Conservation (phyloP, 345 rosid genomes). For the Odontarrhena argentea region DNA sequence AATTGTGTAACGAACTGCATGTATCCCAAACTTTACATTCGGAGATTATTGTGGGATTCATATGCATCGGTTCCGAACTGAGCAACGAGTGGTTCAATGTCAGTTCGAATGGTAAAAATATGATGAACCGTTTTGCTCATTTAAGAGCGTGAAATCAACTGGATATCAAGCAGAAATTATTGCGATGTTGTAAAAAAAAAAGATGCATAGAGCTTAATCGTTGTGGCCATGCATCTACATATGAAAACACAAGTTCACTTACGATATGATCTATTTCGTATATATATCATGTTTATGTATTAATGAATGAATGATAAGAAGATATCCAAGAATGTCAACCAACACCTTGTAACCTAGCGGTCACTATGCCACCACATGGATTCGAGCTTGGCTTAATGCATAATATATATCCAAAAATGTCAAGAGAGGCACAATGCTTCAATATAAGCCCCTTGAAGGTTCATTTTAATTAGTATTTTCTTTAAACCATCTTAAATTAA, state of each 20-base stretch:
- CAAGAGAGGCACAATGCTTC: too few species aligned
- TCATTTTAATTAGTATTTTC: too few species aligned
- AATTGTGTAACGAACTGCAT: neutral
- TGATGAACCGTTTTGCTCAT: neutral
- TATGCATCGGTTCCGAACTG: neutral
- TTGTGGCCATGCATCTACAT: conserved; percentile 19
- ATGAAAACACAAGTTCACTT: neutral
- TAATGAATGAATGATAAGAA: too few species aligned
- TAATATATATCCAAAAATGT: too few species aligned
- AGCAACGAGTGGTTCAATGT: neutral
- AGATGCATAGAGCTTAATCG: conserved; percentile 16
- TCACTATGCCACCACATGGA: too few species aligned
- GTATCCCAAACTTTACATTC: conserved; percentile 24
- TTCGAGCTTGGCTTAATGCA: too few species aligned
- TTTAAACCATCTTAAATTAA: too few species aligned
- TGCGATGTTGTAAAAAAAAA: neutral
- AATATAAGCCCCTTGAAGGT: too few species aligned
- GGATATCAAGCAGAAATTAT: neutral
- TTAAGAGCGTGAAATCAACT: neutral
- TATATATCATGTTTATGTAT: too few species aligned
- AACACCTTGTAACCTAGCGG: too few species aligned
- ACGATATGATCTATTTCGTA: too few species aligned
- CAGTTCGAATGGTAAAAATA: neutral
- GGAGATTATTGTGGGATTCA: neutral
- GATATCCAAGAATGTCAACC: too few species aligned